Percentiles rank a stretch among this genome's conserved stretches.
phyloP scores from a whole-genome alignment of 495 filamentous ascomycete species.

The Neurospora sp. region DNA sequence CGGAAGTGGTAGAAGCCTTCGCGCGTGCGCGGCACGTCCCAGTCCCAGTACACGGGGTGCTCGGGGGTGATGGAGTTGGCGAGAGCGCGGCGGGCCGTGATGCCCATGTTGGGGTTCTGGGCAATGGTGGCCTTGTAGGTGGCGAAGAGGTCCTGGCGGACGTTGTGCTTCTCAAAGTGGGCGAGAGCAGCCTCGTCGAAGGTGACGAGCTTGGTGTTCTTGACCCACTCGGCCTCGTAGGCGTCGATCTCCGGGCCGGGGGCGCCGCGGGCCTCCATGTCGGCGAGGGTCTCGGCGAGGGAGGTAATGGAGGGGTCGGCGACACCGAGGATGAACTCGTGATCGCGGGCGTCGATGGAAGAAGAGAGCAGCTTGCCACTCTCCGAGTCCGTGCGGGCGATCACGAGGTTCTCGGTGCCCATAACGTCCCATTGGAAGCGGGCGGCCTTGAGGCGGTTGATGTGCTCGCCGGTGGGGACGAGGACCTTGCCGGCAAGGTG shows the following conservation, averaged over 20 bases:
- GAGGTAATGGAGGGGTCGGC: slow-evolving; percentile 59
- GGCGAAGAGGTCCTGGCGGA: slow-evolving; percentile 48
- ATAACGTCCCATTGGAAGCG: slow-evolving; percentile 98
- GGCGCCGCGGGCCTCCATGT: slow-evolving; percentile 75
- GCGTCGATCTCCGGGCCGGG: slow-evolving; percentile 68
- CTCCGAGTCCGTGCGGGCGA: slow-evolving; percentile 91
- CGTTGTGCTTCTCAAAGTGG: slow-evolving; percentile 57
- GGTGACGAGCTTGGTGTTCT: slow-evolving; percentile 72
- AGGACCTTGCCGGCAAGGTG: slow-evolving; percentile 95
- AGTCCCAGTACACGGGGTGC: slow-evolving; percentile 64
- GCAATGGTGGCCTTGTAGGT: slow-evolving; percentile 53
- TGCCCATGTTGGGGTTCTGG: slow-evolving; percentile 57
- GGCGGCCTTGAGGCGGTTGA: slow-evolving; percentile 84
- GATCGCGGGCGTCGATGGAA: slow-evolving; percentile 84
- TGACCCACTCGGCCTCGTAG: slow-evolving; percentile 85
- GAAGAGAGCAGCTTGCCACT: slow-evolving; percentile 83
- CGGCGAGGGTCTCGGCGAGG: slow-evolving; percentile 79
- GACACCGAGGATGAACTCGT: slow-evolving; percentile 90
- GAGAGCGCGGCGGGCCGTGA: slow-evolving; percentile 63
- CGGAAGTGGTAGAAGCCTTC: slow-evolving; percentile 96
- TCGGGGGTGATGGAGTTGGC: slow-evolving; percentile 49
- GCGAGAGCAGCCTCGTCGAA: slow-evolving; percentile 83
- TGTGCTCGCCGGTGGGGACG: slow-evolving; percentile 88
- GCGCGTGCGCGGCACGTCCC: slow-evolving; percentile 85
- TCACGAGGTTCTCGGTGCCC: slow-evolving; percentile 87